Percentiles rank a stretch among this genome's conserved stretches.
Conservation (phyloP, 805 yeast species). For the Suhomyces vadensis region DNA sequence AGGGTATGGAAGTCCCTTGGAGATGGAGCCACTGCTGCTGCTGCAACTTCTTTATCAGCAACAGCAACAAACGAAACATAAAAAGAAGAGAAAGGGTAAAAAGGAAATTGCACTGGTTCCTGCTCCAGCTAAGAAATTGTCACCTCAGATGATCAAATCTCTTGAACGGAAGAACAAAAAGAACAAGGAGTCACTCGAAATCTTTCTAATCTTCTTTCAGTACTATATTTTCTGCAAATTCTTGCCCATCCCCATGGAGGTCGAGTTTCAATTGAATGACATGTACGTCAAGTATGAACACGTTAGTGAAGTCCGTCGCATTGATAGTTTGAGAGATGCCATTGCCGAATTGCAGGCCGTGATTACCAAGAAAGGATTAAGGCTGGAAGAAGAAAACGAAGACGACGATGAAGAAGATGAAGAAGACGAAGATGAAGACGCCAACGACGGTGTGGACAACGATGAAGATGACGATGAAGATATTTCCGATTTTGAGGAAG, state of each 20-base stretch:
- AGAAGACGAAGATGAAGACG: slow-evolving; percentile 13
- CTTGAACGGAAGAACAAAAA: slow-evolving; percentile 2
- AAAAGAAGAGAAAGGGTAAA: background rate
- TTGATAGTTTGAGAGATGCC: slow-evolving; percentile 44
- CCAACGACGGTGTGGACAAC: slow-evolving; percentile 11
- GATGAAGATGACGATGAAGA: slow-evolving; percentile 9
- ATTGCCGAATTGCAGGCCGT: slow-evolving; percentile 38
- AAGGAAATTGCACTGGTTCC: background rate
- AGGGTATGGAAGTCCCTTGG: background rate
- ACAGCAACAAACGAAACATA: background rate
- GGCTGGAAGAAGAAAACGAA: slow-evolving; percentile 6
- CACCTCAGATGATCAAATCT: background rate
- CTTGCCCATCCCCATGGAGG: slow-evolving; percentile 63
- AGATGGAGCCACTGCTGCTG: too few relatives aligned
- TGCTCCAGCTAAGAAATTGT: background rate
- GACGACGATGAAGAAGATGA: slow-evolving; percentile 18
- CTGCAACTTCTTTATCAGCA: too few relatives aligned
- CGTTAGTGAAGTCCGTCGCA: slow-evolving; percentile 35
- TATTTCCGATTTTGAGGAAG: slow-evolving; percentile 17
- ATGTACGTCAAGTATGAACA: slow-evolving; percentile 34
- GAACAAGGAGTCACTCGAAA: slow-evolving; percentile 14
- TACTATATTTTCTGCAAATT: slow-evolving; percentile 65
- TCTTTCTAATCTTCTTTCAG: slow-evolving; percentile 62
- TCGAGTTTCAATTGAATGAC: slow-evolving; percentile 52
- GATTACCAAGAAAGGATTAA: slow-evolving; percentile 13